Conservation (phyloP, 176 grass and related monocot species). For the Pontederia crassipes region DNA sequence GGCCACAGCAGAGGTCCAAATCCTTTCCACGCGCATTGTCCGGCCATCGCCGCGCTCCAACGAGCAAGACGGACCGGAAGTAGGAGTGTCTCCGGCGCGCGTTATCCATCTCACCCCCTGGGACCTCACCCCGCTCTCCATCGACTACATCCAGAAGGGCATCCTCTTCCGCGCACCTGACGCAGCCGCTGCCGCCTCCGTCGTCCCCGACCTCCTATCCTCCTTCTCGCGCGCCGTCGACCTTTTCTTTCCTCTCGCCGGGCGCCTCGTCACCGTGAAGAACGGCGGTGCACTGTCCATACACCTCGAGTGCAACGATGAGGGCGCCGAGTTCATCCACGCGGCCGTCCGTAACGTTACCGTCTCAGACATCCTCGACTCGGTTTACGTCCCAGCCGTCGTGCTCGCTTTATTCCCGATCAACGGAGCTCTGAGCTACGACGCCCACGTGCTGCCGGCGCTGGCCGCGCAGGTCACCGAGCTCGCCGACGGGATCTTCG, state of each 20-base stretch:
- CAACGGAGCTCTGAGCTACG: constrained; percentile 1
- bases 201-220: no score
- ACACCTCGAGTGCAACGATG: neutral
- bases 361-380: constrained; percentile 9
- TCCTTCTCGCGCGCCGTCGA: no score
- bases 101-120: no score
- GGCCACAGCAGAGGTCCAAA: no score
- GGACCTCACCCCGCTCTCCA: no score
- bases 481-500: constrained; percentile 20
- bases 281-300: neutral
- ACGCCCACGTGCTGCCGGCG: neutral
- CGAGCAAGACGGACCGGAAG: no score
- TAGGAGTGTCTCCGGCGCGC: no score
- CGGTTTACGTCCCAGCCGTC: constrained; percentile 8
- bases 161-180: constrained; percentile 15
- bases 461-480: constrained; percentile 14
- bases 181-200: no score
- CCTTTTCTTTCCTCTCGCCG: constrained; percentile 22
- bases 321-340: constrained; percentile 34
- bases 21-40: no score
- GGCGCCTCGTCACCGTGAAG: neutral
- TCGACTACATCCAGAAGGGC: no score
- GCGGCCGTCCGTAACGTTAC: constrained; percentile 4
- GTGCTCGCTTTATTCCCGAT: constrained; percentile 18
- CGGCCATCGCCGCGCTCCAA: no score